A percentile compares a stretch with the other conserved stretches of the same genome.
Conservation (phyloP, 306 rosid species). For the Cicer bijugum region DNA sequence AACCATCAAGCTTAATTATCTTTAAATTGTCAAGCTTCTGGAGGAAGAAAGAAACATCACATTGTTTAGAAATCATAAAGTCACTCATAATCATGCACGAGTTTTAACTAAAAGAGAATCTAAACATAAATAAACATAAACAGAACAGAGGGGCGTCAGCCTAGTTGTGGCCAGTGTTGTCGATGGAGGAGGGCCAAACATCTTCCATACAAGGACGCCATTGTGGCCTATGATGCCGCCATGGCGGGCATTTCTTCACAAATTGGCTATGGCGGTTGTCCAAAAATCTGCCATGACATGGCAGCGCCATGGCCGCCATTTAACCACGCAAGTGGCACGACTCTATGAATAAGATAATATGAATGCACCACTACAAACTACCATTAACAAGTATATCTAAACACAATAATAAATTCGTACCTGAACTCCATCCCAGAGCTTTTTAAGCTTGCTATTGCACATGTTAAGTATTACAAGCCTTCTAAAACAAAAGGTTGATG, state of each 20-base stretch:
- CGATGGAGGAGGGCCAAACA: no score
- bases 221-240: no score
- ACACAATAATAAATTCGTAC: neutral
- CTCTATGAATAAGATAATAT: neutral
- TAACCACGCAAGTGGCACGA: neutral
- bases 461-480: neutral
- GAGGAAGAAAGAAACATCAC: neutral
- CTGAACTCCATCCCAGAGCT: conserved; percentile 32
- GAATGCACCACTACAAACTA: neutral
- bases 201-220: no score
- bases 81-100: neutral
- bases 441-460: neutral
- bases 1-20: accelerated
- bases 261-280: no score
- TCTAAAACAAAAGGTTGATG: neutral
- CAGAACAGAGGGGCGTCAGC: neutral
- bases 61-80: neutral
- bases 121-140: neutral
- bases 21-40: conserved; percentile 11
- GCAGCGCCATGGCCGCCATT: no score
- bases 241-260: no score
- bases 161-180: neutral
- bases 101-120: neutral
- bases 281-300: no score
- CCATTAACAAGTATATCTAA: neutral